Evolutionary conservation across 345 rosid species (phyloP).

Genomic region (Mangifera indica): DNA sequence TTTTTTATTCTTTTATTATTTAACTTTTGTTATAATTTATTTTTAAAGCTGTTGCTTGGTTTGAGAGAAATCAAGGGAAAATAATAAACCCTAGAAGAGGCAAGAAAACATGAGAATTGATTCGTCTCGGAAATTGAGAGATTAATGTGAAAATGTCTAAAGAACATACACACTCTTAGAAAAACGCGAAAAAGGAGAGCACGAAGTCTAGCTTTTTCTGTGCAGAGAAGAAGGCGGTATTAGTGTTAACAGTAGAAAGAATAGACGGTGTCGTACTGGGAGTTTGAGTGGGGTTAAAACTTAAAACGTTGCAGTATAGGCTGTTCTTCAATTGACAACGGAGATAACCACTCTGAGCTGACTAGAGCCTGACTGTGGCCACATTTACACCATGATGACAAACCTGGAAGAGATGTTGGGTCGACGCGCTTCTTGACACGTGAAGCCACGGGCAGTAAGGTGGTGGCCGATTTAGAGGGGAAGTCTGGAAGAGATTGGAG

Average conservation of each 20-base stretch:
- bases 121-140: slow-evolving; percentile 14
- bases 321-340: neutral
- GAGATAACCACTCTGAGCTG: slow-evolving; percentile 16
- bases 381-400: slow-evolving; percentile 34
- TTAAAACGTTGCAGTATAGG: neutral
- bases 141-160: slow-evolving; percentile 4
- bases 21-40: neutral
- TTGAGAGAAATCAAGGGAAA: neutral
- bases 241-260: neutral
- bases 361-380: slow-evolving; percentile 33
- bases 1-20: neutral
- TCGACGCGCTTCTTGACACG: slow-evolving; percentile 34
- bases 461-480: neutral
- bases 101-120: slow-evolving; percentile 10
- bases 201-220: neutral
- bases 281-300: neutral
- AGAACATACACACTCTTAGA: slow-evolving; percentile 9
- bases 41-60: neutral
- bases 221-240: slow-evolving; percentile 9
- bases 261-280: neutral
- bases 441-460: neutral
- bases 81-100: slow-evolving; percentile 30
- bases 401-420: neutral
- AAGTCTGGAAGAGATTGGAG: neutral
- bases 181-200: neutral